Evolutionary conservation across 208 protist species (phyloP).

Genomic region (Acanthamoeba lenticulata): DNA sequence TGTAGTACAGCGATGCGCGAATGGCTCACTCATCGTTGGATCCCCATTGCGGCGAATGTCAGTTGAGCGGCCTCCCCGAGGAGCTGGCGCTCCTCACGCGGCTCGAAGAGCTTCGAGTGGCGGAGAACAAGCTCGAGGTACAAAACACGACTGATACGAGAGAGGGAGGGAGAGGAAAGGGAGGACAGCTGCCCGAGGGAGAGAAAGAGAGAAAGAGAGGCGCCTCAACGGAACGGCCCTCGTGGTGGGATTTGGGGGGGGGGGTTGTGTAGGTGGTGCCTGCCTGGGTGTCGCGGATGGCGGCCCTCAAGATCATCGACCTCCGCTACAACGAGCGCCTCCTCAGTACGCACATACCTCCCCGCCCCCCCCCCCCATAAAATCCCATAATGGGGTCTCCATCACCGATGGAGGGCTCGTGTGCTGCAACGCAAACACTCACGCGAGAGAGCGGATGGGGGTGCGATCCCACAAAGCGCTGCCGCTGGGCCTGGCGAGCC

Average conservation of each 20-base stretch:
- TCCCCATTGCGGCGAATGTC: not conserved
- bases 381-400: too few relatives aligned
- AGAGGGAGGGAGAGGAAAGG: too few relatives aligned
- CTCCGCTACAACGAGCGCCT: slow-evolving; percentile 13
- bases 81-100: not conserved
- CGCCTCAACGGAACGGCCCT: too few relatives aligned
- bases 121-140: not conserved
- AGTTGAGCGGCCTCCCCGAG: not conserved
- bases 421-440: too few relatives aligned
- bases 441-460: too few relatives aligned
- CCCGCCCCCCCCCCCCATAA: not conserved
- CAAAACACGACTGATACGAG: too few relatives aligned
- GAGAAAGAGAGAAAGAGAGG: too few relatives aligned
- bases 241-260: too few relatives aligned
- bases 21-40: not conserved
- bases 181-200: too few relatives aligned
- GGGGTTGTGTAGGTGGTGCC: not conserved
- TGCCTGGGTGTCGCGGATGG: not conserved
- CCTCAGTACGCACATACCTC: not conserved
- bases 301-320: not conserved
- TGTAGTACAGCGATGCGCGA: not conserved
- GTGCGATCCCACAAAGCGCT: too few relatives aligned
- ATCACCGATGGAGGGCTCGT: too few relatives aligned
- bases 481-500: not conserved
- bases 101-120: not conserved